Evolutionary conservation across 352 stramenopile species (phyloP), one percentile per base, ranked within the genome.

Genomic region (Sclerospora graminicola): DNA sequence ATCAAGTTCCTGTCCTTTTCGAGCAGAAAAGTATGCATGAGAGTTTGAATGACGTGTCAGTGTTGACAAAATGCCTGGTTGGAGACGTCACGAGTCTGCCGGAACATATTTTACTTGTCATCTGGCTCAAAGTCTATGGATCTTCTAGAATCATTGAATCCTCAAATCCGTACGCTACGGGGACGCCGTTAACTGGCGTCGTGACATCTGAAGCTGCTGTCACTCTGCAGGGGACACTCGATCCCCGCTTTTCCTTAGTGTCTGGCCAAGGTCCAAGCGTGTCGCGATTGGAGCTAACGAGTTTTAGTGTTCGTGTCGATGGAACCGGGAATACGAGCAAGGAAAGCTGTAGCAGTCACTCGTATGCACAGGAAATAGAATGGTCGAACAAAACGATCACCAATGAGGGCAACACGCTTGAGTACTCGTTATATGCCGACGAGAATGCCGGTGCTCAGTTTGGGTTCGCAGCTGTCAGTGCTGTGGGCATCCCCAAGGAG

Each of bases 81-180:
- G 63, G 73, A 18, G 51, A 85, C 33, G 63, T 48, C 0, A 46
- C 63, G 4, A 37, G 33, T 24, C 42, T 92, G 4, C 60, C 77
- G 10, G 45, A 70, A 9, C 70, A 84, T 42, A 53, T 85, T 1
- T 40, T 92, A 10, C 53, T 74, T 28, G 54, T 72, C 10, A 77
- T 89, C 23, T 92, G 80, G 80, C 46, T 92, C 2, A 77, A 89
- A 15, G 69, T 84, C 13, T 87, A 82, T 37, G 80, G 80, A 15
- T 65, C 63, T 8, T 60, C 62, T 2, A 57, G 39, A 8, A 65
- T 84, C 10, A 64, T 92, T 11, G 75, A 92, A 40, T 84, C 57
- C 0, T 42, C 49, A 0, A 77, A 91, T 24, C 80, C 80, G 47
- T 91, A 87, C 37, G 18, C 53, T 2, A 15, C 41, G 1, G 51